phyloP scores from a whole-genome alignment of 768 basidiomycete genomes.

The Dioszegia hungarica region DNA sequence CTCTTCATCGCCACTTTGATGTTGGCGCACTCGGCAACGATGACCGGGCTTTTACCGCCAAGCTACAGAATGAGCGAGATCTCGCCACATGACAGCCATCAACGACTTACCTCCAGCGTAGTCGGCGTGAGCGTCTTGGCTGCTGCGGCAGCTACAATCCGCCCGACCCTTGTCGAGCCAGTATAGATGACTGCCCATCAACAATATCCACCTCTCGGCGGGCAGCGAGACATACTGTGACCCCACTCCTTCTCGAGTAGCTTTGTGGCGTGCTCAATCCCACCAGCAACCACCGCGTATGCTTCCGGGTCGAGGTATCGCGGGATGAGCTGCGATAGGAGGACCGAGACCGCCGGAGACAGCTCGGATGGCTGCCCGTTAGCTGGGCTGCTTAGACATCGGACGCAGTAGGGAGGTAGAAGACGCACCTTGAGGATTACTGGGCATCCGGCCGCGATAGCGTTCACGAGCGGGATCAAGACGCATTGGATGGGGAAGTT shows the following conservation, averaged over 20 bases:
- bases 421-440: constrained; percentile 45
- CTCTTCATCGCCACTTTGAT: constrained; percentile 38
- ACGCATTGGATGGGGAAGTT: constrained; percentile 46
- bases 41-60: constrained; percentile 48
- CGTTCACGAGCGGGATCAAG: constrained; percentile 40
- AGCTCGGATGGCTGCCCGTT: constrained; percentile 42
- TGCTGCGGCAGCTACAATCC: constrained; percentile 42
- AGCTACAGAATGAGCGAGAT: constrained; percentile 24
- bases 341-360: constrained; percentile 32
- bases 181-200: constrained; percentile 46
- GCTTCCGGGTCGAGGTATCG: constrained; percentile 42
- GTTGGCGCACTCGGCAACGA: constrained; percentile 39
- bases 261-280: constrained; percentile 34
- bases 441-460: constrained; percentile 49
- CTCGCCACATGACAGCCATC: background rate
- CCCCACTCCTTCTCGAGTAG: constrained; percentile 46
- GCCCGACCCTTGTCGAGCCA: constrained; percentile 43
- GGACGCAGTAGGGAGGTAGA: too few species aligned
- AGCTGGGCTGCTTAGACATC: background rate
- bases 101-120: constrained; percentile 43
- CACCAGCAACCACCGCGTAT: constrained; percentile 43
- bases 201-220: too few species aligned
- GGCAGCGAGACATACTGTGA: constrained; percentile 28
- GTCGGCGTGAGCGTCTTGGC: constrained; percentile 48
- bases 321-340: constrained; percentile 37